Conservation (phyloP, 495 filamentous ascomycete species). For the Physcia stellaris region DNA sequence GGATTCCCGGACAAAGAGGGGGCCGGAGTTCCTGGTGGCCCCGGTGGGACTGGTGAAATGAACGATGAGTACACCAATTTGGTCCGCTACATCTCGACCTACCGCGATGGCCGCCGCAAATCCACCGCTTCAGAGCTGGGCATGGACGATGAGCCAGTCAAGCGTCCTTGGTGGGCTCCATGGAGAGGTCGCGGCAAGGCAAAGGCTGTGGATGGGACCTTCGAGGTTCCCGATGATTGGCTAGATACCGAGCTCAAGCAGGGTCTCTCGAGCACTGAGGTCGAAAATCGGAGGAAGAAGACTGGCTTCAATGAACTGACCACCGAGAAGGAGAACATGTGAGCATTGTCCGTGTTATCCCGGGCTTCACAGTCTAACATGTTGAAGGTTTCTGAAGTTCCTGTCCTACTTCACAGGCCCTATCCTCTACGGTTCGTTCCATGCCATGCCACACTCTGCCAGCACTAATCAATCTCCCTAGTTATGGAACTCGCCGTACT, state of each 20-base stretch:
- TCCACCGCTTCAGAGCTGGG: slow-evolving; percentile 36
- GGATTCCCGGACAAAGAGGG: too few relatives aligned
- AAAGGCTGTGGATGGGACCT: slow-evolving; percentile 24
- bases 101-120: slow-evolving; percentile 40
- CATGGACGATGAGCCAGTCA: slow-evolving; percentile 28
- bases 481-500: slow-evolving; percentile 79
- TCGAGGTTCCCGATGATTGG: slow-evolving; percentile 58
- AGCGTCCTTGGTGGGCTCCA: slow-evolving; percentile 45
- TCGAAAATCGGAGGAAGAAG: slow-evolving; percentile 52
- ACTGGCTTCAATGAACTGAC: slow-evolving; percentile 62
- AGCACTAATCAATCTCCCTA: slow-evolving; percentile 17
- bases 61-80: slow-evolving; percentile 39
- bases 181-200: slow-evolving; percentile 25
- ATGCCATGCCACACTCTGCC: too few relatives aligned
- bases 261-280: slow-evolving; percentile 43
- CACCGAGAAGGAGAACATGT: slow-evolving; percentile 65
- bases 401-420: slow-evolving; percentile 69
- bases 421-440: slow-evolving; percentile 65
- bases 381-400: slow-evolving; percentile 38
- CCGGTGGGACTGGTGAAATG: too few relatives aligned
- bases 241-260: slow-evolving; percentile 53
- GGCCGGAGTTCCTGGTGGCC: too few relatives aligned
- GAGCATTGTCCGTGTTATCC: background rate
- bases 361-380: background rate
- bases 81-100: slow-evolving; percentile 54